A percentile compares a stretch with the other conserved stretches of the same genome.
Evolutionary conservation across 75 land plant genomes (phyloP).

Genomic region (Picea sitchensis): DNA sequence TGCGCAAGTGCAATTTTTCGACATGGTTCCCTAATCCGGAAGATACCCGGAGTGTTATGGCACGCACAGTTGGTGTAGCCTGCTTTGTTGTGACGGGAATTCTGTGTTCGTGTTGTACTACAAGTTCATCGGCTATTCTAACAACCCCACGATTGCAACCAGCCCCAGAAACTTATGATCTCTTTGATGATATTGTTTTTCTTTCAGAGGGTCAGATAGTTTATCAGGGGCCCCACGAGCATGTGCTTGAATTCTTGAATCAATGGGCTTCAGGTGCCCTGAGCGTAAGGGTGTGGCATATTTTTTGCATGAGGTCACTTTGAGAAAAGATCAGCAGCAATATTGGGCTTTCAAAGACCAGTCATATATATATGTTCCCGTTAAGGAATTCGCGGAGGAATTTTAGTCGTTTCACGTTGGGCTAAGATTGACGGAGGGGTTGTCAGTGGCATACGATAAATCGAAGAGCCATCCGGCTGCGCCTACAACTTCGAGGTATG

Average conservation of each 20-base stretch:
- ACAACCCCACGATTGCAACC: slow-evolving; percentile 40
- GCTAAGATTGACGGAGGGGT: slow-evolving; percentile 31
- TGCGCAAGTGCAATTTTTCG: too few relatives aligned
- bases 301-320: slow-evolving; percentile 52
- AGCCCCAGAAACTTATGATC: slow-evolving; percentile 78
- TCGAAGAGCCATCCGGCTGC: slow-evolving; percentile 69
- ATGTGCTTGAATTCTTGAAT: slow-evolving; percentile 73
- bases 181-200: slow-evolving; percentile 82
- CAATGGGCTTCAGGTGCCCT: slow-evolving; percentile 84
- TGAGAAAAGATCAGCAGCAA: slow-evolving; percentile 82
- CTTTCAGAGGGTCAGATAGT: slow-evolving; percentile 82
- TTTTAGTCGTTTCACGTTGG: slow-evolving; percentile 71
- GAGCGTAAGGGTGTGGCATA: slow-evolving; percentile 29
- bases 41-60: too few relatives aligned
- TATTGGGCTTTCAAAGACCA: slow-evolving; percentile 61
- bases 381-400: slow-evolving; percentile 68
- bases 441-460: slow-evolving; percentile 60
- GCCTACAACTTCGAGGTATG: slow-evolving; percentile 45
- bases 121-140: too few relatives aligned
- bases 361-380: slow-evolving; percentile 58
- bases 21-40: too few relatives aligned
- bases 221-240: slow-evolving; percentile 77
- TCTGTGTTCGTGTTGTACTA: too few relatives aligned
- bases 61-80: too few relatives aligned
- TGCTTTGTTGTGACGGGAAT: too few relatives aligned